phyloP scores from a whole-genome alignment of 331 rosid genomes.

The Dryas integrifolia region DNA sequence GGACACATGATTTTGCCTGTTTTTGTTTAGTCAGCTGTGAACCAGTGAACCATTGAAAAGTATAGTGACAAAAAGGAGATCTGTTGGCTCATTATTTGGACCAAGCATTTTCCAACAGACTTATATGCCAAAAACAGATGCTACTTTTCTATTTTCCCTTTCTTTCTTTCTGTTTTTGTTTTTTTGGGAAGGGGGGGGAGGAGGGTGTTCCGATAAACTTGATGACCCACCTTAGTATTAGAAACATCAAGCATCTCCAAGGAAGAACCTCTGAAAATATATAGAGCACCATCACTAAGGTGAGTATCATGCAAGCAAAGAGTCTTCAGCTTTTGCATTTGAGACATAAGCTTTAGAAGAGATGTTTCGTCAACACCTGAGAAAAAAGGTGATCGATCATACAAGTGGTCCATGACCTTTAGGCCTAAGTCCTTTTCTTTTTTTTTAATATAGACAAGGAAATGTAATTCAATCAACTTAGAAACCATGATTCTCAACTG shows the following conservation, averaged over 20 bases:
- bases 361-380: slow-evolving; percentile 53
- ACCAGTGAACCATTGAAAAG: too few species aligned
- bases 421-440: slow-evolving; percentile 1
- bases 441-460: slow-evolving; percentile 1
- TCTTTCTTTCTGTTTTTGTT: too few species aligned
- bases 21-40: neutral
- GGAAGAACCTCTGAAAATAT: slow-evolving; percentile 57
- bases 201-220: neutral
- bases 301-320: slow-evolving; percentile 66
- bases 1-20: slow-evolving; percentile 8
- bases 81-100: too few species aligned
- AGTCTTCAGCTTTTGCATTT: slow-evolving; percentile 55
- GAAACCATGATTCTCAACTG: slow-evolving; percentile 15
- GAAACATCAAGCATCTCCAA: slow-evolving; percentile 82
- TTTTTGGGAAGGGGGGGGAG: too few species aligned
- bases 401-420: slow-evolving; percentile 4
- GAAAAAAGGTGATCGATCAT: slow-evolving; percentile 13
- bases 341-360: slow-evolving; percentile 56
- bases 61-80: too few species aligned
- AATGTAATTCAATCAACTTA: slow-evolving; percentile 17
- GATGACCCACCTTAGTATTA: slow-evolving; percentile 63
- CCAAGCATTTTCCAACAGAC: too few species aligned
- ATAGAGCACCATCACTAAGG: slow-evolving; percentile 55
- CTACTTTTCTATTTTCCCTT: too few species aligned
- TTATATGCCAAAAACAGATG: too few species aligned